These are phyloP conservation scores for Penicillium robsamsonii DNA, from an alignment of 495 filamentous ascomycete genomes.

Conservation along the genomic window DNA sequence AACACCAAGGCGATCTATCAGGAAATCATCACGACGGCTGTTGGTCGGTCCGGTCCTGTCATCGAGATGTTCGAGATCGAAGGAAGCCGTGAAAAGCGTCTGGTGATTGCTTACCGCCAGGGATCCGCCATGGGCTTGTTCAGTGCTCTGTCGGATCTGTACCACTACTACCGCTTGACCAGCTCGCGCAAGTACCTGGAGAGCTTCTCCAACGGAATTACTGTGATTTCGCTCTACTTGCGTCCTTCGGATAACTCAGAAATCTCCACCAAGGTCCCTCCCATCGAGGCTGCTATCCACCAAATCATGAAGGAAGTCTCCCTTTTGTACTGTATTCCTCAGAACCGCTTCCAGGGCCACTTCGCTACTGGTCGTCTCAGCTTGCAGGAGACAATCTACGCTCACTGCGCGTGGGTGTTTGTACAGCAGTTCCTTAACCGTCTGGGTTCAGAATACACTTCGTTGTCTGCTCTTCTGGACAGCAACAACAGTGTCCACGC, in stretches of 20 bases:
- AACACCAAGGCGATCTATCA: constrained; percentile 96
- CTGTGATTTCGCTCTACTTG: constrained; percentile 92
- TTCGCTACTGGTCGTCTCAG: constrained; percentile 88
- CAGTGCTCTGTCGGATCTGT: constrained; percentile 91
- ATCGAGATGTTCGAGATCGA: constrained; percentile 98
- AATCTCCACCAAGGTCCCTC: constrained; percentile 58
- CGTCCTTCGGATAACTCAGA: constrained; percentile 58
- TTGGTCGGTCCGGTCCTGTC: constrained; percentile 81
- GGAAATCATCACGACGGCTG: constrained; percentile 82
- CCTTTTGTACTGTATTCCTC: constrained; percentile 94
- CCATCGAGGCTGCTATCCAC: constrained; percentile 91
- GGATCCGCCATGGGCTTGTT: constrained; percentile 92
- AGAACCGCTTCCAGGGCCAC: constrained; percentile 87
- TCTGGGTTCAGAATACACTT: constrained; percentile 86
- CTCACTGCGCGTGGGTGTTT: constrained; percentile 95
- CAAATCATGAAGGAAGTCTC: constrained; percentile 99
- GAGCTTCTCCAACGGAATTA: constrained; percentile 98
- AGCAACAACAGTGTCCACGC: constrained; percentile 77
- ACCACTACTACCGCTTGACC: constrained; percentile 97
- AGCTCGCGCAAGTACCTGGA: constrained; percentile 97
- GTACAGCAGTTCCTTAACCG: constrained; percentile 97
- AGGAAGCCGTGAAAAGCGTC: constrained; percentile 79
- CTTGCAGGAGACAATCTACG: constrained; percentile 95
- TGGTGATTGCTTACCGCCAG: constrained; percentile 91
- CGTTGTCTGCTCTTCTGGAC: constrained; percentile 79